Conservation (phyloP, 2,329 filamentous ascomycete genomes). For the Beauveria australis region DNA sequence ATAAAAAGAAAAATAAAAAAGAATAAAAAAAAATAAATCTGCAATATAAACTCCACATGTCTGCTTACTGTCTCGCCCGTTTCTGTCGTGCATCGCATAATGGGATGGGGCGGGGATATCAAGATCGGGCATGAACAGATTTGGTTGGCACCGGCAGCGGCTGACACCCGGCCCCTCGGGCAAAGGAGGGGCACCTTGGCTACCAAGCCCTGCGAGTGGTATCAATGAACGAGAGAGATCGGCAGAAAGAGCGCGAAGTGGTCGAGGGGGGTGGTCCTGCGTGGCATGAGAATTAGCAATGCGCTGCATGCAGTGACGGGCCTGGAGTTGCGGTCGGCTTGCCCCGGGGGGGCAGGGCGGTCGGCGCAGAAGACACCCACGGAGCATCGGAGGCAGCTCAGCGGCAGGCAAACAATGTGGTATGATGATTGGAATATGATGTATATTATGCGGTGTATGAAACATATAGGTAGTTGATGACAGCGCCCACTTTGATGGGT, state of each 20-base stretch:
- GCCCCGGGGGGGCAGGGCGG: too few relatives aligned
- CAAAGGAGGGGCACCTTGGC: background rate
- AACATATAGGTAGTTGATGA: background rate
- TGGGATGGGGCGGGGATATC: background rate
- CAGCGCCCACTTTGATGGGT: too few relatives aligned
- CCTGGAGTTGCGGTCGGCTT: background rate
- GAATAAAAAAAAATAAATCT: too few relatives aligned
- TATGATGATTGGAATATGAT: background rate
- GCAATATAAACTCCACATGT: background rate
- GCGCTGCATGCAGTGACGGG: background rate
- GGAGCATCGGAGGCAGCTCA: background rate
- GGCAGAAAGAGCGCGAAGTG: too few relatives aligned
- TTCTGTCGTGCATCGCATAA: background rate
- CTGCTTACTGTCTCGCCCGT: background rate
- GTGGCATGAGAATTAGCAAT: background rate
- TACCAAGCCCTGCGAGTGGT: background rate
- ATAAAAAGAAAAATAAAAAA: too few relatives aligned
- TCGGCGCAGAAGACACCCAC: background rate
- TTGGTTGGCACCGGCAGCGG: background rate
- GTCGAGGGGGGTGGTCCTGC: background rate
- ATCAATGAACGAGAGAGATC: background rate
- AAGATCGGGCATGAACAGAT: background rate
- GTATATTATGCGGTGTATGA: background rate
- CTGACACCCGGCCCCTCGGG: background rate
- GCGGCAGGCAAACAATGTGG: background rate